phyloP scores from a whole-genome alignment of 345 rosid genomes.

The Xanthoceras sorbifolium region DNA sequence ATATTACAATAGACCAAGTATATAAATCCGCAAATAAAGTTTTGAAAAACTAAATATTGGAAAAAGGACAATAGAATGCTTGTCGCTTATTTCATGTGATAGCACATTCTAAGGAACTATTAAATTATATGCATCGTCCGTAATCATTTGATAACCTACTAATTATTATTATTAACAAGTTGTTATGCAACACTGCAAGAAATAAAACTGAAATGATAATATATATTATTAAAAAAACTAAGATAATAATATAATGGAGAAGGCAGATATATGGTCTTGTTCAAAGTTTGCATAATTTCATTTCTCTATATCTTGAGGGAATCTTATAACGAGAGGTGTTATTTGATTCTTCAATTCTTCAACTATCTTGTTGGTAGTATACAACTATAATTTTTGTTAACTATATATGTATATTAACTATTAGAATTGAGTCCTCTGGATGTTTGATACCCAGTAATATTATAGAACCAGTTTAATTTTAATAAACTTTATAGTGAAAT shows the following conservation, averaged over 20 bases:
- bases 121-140: no score
- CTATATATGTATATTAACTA: no score
- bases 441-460: background rate
- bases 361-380: background rate
- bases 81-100: background rate
- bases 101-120: background rate
- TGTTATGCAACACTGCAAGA: no score
- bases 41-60: background rate
- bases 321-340: background rate
- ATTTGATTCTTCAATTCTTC: background rate
- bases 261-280: background rate
- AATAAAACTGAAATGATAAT: no score
- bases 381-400: no score
- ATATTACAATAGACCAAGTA: no score
- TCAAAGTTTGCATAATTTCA: background rate
- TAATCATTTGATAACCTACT: background rate
- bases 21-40: no score
- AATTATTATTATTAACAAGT: no score
- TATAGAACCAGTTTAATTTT: background rate
- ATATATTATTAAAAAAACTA: no score
- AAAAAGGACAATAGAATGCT: background rate
- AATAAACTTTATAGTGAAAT: no score
- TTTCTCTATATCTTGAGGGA: background rate
- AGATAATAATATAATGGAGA: background rate
- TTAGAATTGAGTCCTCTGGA: no score